Conservation (phyloP, 805 yeast genomes). For the Starmerella stellata region DNA sequence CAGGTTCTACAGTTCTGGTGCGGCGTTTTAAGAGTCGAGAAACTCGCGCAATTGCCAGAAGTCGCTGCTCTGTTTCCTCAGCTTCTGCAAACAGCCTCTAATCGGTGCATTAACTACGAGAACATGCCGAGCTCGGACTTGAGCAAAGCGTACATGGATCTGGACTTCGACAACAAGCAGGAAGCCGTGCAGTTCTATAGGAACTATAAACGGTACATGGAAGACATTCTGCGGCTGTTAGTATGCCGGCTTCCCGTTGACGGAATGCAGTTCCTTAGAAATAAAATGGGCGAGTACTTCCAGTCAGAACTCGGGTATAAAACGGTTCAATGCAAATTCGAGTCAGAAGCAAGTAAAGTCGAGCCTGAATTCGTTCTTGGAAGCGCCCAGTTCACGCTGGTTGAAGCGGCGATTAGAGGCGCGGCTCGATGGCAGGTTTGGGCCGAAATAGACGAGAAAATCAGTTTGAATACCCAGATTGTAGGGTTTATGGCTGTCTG, state of each 20-base stretch:
- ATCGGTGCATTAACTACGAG: slow-evolving; percentile 56
- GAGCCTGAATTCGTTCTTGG: slow-evolving; percentile 52
- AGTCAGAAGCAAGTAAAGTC: slow-evolving; percentile 5
- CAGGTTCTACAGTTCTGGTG: slow-evolving; percentile 90
- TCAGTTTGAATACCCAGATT: slow-evolving; percentile 33
- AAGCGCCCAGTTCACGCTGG: slow-evolving; percentile 62
- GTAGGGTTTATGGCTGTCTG: slow-evolving; percentile 54
- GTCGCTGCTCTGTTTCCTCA: slow-evolving; percentile 44
- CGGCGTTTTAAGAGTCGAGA: slow-evolving; percentile 65
- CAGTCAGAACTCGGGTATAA: slow-evolving; percentile 42
- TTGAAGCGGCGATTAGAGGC: slow-evolving; percentile 81
- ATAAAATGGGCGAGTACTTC: slow-evolving; percentile 54
- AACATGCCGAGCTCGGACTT: slow-evolving; percentile 46
- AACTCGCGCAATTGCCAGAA: slow-evolving; percentile 26
- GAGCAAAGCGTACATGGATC: slow-evolving; percentile 49
- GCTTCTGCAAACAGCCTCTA: slow-evolving; percentile 56
- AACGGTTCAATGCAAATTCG: slow-evolving; percentile 31
- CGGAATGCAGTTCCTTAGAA: slow-evolving; percentile 66
- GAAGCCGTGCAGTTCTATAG: slow-evolving; percentile 61
- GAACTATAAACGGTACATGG: slow-evolving; percentile 66
- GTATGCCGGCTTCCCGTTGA: slow-evolving; percentile 73
- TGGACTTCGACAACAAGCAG: slow-evolving; percentile 75
- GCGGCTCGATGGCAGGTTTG: slow-evolving; percentile 90
- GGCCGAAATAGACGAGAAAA: slow-evolving; percentile 47
- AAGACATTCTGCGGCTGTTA: slow-evolving; percentile 75